Base-by-base conservation (phyloP, 768 basidiomycete species). In the Auricularia auricula-judae region DNA sequence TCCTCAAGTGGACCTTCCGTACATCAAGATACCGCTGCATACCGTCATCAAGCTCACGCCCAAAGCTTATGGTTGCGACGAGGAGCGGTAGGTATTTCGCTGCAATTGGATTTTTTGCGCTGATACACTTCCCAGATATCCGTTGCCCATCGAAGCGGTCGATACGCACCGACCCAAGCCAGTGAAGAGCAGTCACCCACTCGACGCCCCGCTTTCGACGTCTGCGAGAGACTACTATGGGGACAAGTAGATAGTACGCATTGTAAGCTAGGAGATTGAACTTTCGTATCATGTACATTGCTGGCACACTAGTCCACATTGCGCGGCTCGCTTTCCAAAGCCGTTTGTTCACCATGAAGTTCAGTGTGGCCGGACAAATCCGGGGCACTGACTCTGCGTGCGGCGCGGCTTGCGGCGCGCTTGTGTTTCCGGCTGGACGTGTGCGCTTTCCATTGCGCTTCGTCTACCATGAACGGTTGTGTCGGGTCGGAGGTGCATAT, bases 31-130 rank as follows among this genome's bases (percentile, higher is more conserved):
- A 58, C 94, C 94, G 0, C 75, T 96, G 64, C 97, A 99, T 73
- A 99, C 96, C 0, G 89, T 99, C 43, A 97, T 99, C 75, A 98
- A 98, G 76, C 82, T 99, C 58, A 98, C 96, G 1, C 97, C 97
- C 10, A 94, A 92, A 72, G 97, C 97, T 1, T 99, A 98, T 73
- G 97, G 97, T 44, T 98, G 96, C 78, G 94, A 98, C 73, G 97
- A 99, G 73, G 94, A 95, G 74, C 82, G 95, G 89, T 88, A 64
- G 59, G 78, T 29, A 29, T 29, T 29, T 29, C 29, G 2, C 29
- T 29, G 29, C 29, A 29, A 29, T 29, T 29, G 29, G 29, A 29
- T 29, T 29, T 29, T 29, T 29, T 29, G 29, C 29, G 29, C 29
- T 29, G 29, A 29, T 29, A 29, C 29, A 29, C 29, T 29, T 29